Evolutionary conservation across 371 early-diverging fungal species (phyloP), one percentile per base, ranked within the genome.

Genomic region (Coemansia sp.): DNA sequence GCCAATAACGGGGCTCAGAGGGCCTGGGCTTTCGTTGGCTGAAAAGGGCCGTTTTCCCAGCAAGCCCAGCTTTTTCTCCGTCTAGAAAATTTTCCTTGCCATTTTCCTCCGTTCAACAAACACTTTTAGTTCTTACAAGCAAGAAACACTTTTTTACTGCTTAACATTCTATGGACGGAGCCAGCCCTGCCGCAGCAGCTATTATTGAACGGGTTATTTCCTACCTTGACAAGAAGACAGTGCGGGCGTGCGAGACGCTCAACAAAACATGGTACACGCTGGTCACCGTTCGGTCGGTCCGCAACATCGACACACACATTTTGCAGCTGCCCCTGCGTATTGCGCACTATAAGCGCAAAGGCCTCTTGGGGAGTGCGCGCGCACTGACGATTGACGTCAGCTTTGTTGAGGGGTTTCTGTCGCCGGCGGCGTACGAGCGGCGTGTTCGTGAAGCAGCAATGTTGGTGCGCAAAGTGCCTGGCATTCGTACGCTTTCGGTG

Each of bases 351-450:
- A 50, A 64, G 47, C 75, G 75, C 71, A 70, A 67, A 51, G 64
- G 67, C 8, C 60, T 74, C 1, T 39, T 71, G 59, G 48, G 57
- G 11, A 60, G 55, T 14, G 67, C 70, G 50, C 75, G 75, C 60
- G 31, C 63, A 22, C 56, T 74, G 64, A 63, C 70, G 1, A 16
- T 74, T 24, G 75, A 74, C 56, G 42, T 74, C 57, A 40, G 76
- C 71, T 71, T 59, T 37, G 50, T 75, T 3, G 76, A 71, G 5
- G 76, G 76, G 7, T 75, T 63, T 45, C 67, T 75, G 24, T 75
- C 76, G 24, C 54, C 64, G 16, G 52, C 64, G n/a, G 62, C 56
- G 61, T 75, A 75, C 29, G 71, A 75, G 64, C 76, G 64, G 24
- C 71, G 76, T 21, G 61, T 71, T 39, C 34, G 16, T 24, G 71